phyloP scores from a whole-genome alignment of 163 green algal species.

The Scenedesmus sp. region DNA sequence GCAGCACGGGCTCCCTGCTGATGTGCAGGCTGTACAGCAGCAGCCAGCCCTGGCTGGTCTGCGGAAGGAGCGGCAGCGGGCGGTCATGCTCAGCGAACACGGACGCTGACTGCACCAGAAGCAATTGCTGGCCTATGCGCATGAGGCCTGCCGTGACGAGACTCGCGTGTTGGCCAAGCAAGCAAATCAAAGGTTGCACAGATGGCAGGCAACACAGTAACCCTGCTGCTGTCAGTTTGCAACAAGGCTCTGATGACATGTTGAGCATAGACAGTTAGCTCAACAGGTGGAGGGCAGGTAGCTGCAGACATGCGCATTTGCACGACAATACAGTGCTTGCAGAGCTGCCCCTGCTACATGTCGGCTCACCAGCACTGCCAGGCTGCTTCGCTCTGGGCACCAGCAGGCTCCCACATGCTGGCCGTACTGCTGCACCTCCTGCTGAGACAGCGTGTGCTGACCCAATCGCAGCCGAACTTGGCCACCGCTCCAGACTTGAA shows the following conservation, averaged over 20 bases:
- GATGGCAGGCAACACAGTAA: not conserved
- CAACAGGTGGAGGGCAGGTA: not conserved
- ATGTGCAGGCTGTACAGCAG: constrained; percentile 44
- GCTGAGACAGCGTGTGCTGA: constrained; percentile 8
- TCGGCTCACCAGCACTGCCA: constrained; percentile 44
- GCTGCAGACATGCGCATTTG: not conserved
- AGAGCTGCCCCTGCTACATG: not conserved
- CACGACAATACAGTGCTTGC: not conserved
- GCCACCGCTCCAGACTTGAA: constrained; percentile 39
- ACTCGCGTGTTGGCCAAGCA: not conserved
- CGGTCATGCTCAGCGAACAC: not conserved
- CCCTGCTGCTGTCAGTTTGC: not conserved
- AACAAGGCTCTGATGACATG: not conserved
- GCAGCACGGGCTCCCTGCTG: constrained; percentile 16
- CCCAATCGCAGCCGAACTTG: constrained; percentile 27
- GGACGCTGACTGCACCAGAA: not conserved
- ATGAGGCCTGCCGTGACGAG: not conserved
- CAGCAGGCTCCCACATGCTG: constrained; percentile 40
- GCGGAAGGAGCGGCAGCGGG: not conserved
- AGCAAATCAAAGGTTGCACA: not conserved
- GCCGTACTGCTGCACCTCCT: constrained; percentile 37
- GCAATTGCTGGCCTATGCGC: not conserved
- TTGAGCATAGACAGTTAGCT: not conserved
- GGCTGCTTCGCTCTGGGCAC: constrained; percentile 17
- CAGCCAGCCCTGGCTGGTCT: constrained; percentile 36